Base-by-base conservation (phyloP, 805 yeast genomes). In the Starmera dryadoides region DNA sequence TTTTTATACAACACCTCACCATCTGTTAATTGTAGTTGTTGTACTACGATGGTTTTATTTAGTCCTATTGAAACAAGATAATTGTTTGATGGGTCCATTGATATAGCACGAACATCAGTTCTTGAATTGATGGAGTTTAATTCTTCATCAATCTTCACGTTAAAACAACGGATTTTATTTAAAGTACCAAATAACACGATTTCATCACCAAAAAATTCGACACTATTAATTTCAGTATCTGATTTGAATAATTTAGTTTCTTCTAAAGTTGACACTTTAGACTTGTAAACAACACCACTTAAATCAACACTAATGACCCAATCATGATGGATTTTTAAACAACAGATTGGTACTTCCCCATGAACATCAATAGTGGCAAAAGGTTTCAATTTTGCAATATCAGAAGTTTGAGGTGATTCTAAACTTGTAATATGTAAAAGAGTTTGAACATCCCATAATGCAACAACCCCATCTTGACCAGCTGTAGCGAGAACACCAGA, bases 41-140 rank as follows among this genome's bases (percentile, higher is more conserved):
- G 38, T 2, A 52, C 39, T 0, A 47, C 35, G 1, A 47, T 41
- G 3, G 39, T 16, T 31, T 49, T 46, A 39, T 51, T 51, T 33
- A 42, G 34, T 3, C 49, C 64, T 28, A 55, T 55, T 1, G 52
- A 36, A 11, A 52, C 48, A n/a, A 55, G 18, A 31, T 41, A 55
- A 6, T 43, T 33, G 9, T 43, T 28, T 10, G 52, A 35, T 14
- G 56, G 58, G 33, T 55, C 59, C 6, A 55, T 34, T 3, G 43
- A 19, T 12, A 55, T 23, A 14, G 45, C 31, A n/a, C 47, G 39
- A 1, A 53, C 45, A 19, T 50, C 56, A 9, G 55, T 47, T 34
- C 47, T 38, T 4, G 47, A 36, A 0, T 40, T 34, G n/a, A 55
- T 52, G 14, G 48, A 45, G 33, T 12, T 31, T 6, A 51, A 31